Evolutionary conservation across 202 grass and related monocot species (phyloP).

Genomic region (Saccharum hybrid): DNA sequence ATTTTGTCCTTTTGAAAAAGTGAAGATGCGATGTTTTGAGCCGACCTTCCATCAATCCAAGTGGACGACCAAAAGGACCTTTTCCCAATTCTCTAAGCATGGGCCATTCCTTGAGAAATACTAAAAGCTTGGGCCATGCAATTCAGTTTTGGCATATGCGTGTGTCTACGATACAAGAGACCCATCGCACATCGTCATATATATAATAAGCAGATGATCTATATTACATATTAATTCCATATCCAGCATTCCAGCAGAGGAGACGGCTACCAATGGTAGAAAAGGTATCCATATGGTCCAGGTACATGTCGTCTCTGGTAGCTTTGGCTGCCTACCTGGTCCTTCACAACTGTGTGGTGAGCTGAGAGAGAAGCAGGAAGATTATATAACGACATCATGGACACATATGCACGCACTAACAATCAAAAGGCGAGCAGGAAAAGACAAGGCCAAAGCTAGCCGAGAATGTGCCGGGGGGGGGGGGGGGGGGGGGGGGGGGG

Average conservation of each 20-base stretch:
- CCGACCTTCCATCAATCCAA: not conserved
- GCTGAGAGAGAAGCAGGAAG: not conserved
- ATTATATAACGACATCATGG: conserved; percentile 34
- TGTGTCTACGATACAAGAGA: not conserved
- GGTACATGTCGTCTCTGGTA: conserved; percentile 29
- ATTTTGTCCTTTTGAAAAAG: not conserved
- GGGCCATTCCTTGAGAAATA: not conserved
- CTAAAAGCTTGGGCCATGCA: not conserved
- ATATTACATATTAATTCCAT: not conserved
- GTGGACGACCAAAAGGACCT: not conserved
- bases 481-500: too few species aligned
- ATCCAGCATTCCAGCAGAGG: not conserved
- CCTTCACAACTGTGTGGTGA: conserved; percentile 46
- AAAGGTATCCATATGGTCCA: conserved; percentile 44
- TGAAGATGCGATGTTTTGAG: not conserved
- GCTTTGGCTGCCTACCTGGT: conserved; percentile 46
- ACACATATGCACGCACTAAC: conserved; percentile 50
- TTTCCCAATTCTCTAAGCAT: not conserved
- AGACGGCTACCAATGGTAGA: conserved; percentile 17
- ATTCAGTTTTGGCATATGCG: not conserved
- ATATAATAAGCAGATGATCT: not conserved
- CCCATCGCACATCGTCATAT: not conserved
- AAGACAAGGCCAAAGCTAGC: conserved; percentile 46
- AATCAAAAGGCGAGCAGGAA: conserved; percentile 62
- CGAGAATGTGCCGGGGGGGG: not conserved